A percentile compares a stretch with the other conserved stretches of the same genome.
Conservation (phyloP, 2,329 filamentous ascomycete genomes). For the Grosmannia clavigera region DNA sequence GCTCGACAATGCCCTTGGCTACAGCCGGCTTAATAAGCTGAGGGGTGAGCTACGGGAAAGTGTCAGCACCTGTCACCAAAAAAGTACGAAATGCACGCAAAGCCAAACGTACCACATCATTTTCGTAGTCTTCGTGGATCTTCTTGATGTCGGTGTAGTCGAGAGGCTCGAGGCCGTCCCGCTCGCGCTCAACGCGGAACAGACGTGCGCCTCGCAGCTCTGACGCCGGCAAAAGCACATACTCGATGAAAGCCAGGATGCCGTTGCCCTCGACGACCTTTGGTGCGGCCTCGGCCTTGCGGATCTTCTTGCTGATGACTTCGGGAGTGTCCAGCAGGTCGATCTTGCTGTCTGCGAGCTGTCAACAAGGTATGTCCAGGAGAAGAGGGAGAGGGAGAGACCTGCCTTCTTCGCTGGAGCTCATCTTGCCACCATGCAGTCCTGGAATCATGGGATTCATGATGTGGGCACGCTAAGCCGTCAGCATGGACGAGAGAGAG, state of each 20-base stretch:
- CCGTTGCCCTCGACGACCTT: conserved; percentile 75
- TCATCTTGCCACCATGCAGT: conserved; percentile 77
- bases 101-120: conserved; percentile 41
- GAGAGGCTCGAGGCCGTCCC: conserved; percentile 57
- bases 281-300: conserved; percentile 71
- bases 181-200: conserved; percentile 55
- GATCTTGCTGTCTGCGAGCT: conserved; percentile 63
- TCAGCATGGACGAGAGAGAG: neutral
- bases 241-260: conserved; percentile 74
- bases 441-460: conserved; percentile 72
- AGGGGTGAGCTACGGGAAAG: conserved; percentile 48
- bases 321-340: conserved; percentile 78
- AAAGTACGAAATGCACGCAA: neutral
- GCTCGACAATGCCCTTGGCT: conserved; percentile 55
- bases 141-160: conserved; percentile 66
- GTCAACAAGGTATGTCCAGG: neutral
- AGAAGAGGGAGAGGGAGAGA: neutral
- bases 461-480: conserved; percentile 36
- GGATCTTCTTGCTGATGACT: conserved; percentile 66
- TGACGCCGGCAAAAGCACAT: conserved; percentile 67
- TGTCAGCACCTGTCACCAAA: conserved; percentile 20
- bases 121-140: conserved; percentile 67
- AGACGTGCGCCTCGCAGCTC: conserved; percentile 47
- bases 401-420: conserved; percentile 53
- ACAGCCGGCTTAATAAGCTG: conserved; percentile 82